These are phyloP conservation scores for Aurantiochytrium sp. DNA, from an alignment of 108 stramenopile genomes.

Conservation along the genomic window DNA sequence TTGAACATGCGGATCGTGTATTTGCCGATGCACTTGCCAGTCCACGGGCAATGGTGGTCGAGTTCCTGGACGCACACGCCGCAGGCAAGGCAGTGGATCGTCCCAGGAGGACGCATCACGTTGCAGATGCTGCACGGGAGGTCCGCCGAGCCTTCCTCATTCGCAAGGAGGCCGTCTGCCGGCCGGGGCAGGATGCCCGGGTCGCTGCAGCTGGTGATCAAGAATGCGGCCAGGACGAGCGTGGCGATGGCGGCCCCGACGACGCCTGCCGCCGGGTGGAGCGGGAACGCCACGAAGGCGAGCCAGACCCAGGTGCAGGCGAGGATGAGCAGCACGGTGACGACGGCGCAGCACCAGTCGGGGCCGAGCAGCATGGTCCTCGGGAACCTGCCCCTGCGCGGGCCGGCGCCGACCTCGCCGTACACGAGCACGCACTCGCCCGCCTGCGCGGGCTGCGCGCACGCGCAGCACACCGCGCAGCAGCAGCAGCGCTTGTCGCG, in stretches of 20 bases:
- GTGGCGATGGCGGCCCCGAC: neutral
- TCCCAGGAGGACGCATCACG: constrained; percentile 38
- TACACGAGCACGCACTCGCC: neutral
- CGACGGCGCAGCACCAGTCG: neutral
- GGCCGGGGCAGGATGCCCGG: constrained; percentile 48
- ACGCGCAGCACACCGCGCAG: neutral
- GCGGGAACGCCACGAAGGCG: neutral
- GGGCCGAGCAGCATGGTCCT: neutral
- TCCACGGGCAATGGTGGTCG: constrained; percentile 57
- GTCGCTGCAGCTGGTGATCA: constrained; percentile 53
- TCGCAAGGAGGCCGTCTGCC: neutral
- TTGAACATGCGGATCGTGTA: constrained; percentile 25
- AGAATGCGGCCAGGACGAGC: constrained; percentile 36
- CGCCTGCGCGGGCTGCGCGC: neutral
- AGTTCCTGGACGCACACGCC: constrained; percentile 46
- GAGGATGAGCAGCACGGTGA: neutral
- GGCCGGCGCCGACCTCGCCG: neutral
- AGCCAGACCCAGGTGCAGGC: neutral
- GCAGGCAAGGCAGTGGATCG: constrained; percentile 44
- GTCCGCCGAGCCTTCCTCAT: constrained; percentile 24
- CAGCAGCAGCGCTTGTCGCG: constrained; percentile 2
- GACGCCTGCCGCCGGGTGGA: neutral
- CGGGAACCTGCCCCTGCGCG: neutral
- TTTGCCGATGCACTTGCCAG: constrained; percentile 53
- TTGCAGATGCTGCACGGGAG: constrained; percentile 38